Evolutionary conservation across 2,329 filamentous ascomycete species (phyloP).

Genomic region (Hypoxylon sp.): DNA sequence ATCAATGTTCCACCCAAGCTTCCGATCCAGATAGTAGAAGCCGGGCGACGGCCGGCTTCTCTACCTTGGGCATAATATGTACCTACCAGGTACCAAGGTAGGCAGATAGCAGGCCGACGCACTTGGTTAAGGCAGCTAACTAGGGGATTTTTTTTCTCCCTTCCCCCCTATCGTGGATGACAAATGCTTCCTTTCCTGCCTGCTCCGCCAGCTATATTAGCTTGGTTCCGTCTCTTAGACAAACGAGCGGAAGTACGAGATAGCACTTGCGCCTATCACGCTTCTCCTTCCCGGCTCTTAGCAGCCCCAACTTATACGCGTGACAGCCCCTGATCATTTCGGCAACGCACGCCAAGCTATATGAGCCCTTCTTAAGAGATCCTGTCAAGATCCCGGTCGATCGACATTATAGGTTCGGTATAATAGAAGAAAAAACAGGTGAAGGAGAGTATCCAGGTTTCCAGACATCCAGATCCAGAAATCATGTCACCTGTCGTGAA

Average conservation of each 20-base stretch:
- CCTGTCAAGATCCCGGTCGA: neutral
- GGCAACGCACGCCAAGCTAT: slow-evolving; percentile 19
- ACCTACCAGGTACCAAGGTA: no score
- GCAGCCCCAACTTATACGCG: neutral
- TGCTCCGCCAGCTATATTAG: no score
- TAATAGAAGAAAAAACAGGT: slow-evolving; percentile 1
- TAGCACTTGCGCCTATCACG: neutral
- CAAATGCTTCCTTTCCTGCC: no score
- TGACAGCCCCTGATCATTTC: slow-evolving; percentile 25
- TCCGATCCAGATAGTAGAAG: neutral
- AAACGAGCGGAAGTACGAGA: neutral
- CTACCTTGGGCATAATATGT: no score
- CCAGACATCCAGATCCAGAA: neutral
- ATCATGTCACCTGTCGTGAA: slow-evolving; percentile 44
- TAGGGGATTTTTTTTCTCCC: no score
- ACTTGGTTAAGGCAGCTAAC: no score
- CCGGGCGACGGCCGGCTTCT: no score
- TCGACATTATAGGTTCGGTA: neutral
- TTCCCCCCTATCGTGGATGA: no score
- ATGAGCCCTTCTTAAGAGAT: slow-evolving; percentile 1
- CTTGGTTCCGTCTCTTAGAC: neutral
- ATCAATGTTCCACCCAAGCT: slow-evolving; percentile 5
- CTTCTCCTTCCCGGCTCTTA: slow-evolving; percentile 1
- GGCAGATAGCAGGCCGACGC: no score
- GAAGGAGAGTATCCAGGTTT: no score